Evolutionary conservation across 495 filamentous ascomycete species (phyloP).

Genomic region (Hyphodiscus hymeniophilus): DNA sequence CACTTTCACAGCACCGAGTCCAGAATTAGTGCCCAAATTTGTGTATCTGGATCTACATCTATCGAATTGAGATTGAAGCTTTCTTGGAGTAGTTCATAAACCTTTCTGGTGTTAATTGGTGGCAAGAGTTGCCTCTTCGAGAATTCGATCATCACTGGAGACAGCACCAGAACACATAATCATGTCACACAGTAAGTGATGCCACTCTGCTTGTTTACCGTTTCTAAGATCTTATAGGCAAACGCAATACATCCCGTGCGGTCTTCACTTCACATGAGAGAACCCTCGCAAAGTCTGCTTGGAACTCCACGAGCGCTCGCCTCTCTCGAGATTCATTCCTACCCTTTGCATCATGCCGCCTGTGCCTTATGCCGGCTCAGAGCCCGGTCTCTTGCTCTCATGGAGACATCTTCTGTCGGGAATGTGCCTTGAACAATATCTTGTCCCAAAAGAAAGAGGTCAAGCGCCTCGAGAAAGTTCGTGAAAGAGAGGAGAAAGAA

Average conservation of each 20-base stretch:
- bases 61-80: too few relatives aligned
- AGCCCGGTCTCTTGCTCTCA: constrained; percentile 66
- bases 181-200: constrained; percentile 51
- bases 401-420: constrained; percentile 93
- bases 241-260: constrained; percentile 92
- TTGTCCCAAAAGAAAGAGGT: constrained; percentile 90
- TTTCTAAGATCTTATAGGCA: constrained; percentile 43
- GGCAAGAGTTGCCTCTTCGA: too few relatives aligned
- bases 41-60: too few relatives aligned
- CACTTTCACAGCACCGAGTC: too few relatives aligned
- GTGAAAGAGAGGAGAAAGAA: constrained; percentile 49
- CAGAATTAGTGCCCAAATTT: too few relatives aligned
- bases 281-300: constrained; percentile 64
- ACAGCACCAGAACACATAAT: neutral
- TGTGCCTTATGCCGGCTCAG: constrained; percentile 79
- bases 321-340: constrained; percentile 90
- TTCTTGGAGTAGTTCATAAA: too few relatives aligned
- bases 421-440: constrained; percentile 88
- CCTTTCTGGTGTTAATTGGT: too few relatives aligned
- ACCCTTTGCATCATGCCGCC: constrained; percentile 79
- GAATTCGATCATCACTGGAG: neutral
- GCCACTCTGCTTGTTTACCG: neutral
- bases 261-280: constrained; percentile 96
- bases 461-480: constrained; percentile 64
- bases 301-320: constrained; percentile 76